These are phyloP conservation scores for Melanogaster broomeanus DNA, from an alignment of 768 basidiomycete genomes.

Conservation along the genomic window DNA sequence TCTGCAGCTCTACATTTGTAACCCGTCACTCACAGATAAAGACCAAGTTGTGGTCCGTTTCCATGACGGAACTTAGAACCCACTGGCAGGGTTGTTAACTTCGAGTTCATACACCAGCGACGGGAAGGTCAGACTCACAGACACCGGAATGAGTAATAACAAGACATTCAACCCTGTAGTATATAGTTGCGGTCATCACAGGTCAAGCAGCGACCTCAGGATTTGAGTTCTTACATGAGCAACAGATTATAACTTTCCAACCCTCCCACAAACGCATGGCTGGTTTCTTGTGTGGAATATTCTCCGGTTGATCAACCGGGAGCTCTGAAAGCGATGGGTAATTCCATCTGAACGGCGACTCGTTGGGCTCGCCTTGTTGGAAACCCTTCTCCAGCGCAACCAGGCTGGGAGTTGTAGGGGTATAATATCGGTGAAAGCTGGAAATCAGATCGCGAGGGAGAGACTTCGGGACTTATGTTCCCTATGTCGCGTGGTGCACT, in stretches of 20 bases:
- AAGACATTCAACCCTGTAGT: conserved; percentile 68
- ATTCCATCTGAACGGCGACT: conserved; percentile 35
- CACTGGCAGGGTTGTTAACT: conserved; percentile 42
- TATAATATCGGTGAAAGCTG: conserved; percentile 26
- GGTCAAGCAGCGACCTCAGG: background rate
- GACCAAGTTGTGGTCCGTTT: conserved; percentile 51
- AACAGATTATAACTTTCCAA: conserved; percentile 53
- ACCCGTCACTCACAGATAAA: conserved; percentile 56
- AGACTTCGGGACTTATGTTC: conserved; percentile 7
- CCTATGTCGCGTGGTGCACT: background rate
- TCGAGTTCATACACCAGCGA: background rate
- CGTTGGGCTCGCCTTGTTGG: conserved; percentile 21
- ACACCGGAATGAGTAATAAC: conserved; percentile 62
- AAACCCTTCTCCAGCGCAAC: conserved; percentile 16
- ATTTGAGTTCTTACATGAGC: conserved; percentile 50
- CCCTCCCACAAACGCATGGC: conserved; percentile 42
- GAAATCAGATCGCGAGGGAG: conserved; percentile 21
- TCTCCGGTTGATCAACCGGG: conserved; percentile 12
- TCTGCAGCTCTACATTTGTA: background rate
- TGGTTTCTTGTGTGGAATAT: conserved; percentile 2
- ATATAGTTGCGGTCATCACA: background rate
- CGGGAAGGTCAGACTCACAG: conserved; percentile 45
- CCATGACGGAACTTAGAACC: conserved; percentile 50
- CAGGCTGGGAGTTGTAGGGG: conserved; percentile 22
- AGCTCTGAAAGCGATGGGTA: conserved; percentile 21